Evolutionary conservation across 192 early-diverging fungal species (phyloP).

Genomic region (Rhizophagus sp.): DNA sequence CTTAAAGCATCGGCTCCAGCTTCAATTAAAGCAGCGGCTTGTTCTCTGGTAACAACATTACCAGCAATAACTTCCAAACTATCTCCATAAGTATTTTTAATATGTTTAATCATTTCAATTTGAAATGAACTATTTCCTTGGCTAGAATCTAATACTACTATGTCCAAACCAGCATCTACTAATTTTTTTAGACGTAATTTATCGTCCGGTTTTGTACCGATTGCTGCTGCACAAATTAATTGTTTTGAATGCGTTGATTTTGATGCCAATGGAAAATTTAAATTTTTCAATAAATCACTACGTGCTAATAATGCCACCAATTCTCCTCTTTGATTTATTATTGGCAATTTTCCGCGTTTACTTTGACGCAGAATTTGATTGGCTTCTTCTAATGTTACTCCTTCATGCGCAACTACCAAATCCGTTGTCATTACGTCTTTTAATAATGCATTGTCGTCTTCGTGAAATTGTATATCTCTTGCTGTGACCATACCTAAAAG

Average conservation of each 20-base stretch:
- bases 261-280: slow-evolving; percentile 92
- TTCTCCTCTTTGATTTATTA: slow-evolving; percentile 80
- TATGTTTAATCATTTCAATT: slow-evolving; percentile 93
- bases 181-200: slow-evolving; percentile 77
- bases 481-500: slow-evolving; percentile 95
- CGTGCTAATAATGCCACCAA: slow-evolving; percentile 91
- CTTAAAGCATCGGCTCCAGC: slow-evolving; percentile 95
- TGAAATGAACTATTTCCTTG: slow-evolving; percentile 96
- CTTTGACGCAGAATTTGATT: slow-evolving; percentile 84
- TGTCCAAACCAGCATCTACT: slow-evolving; percentile 94
- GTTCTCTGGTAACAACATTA: slow-evolving; percentile 96
- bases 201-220: slow-evolving; percentile 91
- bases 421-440: slow-evolving; percentile 89
- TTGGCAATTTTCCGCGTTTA: slow-evolving; percentile 97
- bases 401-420: slow-evolving; percentile 81
- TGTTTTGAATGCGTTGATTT: slow-evolving; percentile 83
- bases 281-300: slow-evolving; percentile 96
- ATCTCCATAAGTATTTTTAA: slow-evolving; percentile 80
- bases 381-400: slow-evolving; percentile 88
- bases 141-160: slow-evolving; percentile 93
- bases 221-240: slow-evolving; percentile 90
- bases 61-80: slow-evolving; percentile 90
- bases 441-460: slow-evolving; percentile 64
- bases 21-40: slow-evolving; percentile 86
- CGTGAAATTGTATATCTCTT: slow-evolving; percentile 93